Percentiles rank a stretch among this genome's conserved stretches.
Conservation (phyloP, 2,329 filamentous ascomycete genomes). For the Epichloe aotearoae region DNA sequence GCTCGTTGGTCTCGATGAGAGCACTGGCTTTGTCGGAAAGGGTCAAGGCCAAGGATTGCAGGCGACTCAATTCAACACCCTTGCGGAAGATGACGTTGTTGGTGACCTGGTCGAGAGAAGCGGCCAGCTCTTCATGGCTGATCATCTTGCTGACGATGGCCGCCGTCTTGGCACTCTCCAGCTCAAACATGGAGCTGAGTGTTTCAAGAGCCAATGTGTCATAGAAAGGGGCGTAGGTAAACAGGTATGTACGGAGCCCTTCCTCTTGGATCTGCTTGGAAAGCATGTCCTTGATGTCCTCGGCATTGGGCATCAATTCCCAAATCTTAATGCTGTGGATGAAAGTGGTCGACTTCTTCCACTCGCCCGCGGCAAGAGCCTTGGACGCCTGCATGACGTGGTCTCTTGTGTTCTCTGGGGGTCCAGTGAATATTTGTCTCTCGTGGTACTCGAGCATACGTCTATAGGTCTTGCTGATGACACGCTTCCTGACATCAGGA, state of each 20-base stretch:
- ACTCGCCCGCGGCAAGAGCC: conserved; percentile 89
- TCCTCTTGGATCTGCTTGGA: conserved; percentile 98
- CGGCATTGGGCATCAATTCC: conserved; percentile 88
- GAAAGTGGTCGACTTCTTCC: conserved; percentile 90
- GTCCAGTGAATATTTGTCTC: conserved; percentile 96
- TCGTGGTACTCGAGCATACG: conserved; percentile 99
- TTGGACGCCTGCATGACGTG: conserved; percentile 99
- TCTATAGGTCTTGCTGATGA: conserved; percentile 99
- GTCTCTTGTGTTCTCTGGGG: conserved; percentile 98
- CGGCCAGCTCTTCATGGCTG: conserved; percentile 92
- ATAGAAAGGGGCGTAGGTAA: conserved; percentile 98
- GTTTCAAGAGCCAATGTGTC: conserved; percentile 84
- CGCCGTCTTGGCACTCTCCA: conserved; percentile 79
- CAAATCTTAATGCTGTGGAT: conserved; percentile 99
- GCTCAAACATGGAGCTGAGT: conserved; percentile 88
- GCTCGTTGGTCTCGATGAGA: conserved; percentile 94
- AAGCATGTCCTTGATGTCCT: conserved; percentile 94
- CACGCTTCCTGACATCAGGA: conserved; percentile 89
- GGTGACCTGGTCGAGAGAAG: conserved; percentile 95
- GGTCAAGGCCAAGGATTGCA: conserved; percentile 89
- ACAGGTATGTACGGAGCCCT: conserved; percentile 93
- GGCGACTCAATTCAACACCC: conserved; percentile 90
- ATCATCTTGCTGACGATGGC: conserved; percentile 99
- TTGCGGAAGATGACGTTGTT: conserved; percentile 98
- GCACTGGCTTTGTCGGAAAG: conserved; percentile 92